A percentile compares a stretch with the other conserved stretches of the same genome.
These are phyloP conservation scores for Tricladium varicosporioides DNA, from an alignment of 2,329 filamentous ascomycete species.

Conservation along the genomic window DNA sequence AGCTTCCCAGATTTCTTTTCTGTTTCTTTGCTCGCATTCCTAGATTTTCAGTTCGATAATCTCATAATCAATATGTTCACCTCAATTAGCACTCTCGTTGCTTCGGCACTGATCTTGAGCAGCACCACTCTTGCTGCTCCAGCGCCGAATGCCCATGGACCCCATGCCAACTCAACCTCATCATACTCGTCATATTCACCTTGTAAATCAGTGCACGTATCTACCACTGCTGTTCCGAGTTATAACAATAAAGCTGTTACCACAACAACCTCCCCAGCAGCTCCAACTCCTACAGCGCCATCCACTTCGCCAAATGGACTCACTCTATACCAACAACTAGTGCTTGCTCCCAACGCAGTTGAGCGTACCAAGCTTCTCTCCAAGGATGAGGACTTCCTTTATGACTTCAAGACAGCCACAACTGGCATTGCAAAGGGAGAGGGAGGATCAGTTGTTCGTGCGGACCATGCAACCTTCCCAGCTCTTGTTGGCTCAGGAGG, in stretches of 20 bases:
- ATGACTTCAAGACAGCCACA: conserved; percentile 42
- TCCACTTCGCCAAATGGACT: not conserved
- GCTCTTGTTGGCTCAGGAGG: conserved; percentile 50
- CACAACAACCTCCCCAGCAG: not conserved
- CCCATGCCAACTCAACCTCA: not conserved
- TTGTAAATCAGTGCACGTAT: too few relatives aligned
- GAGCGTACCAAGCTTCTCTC: conserved; percentile 43
- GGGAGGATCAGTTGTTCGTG: conserved; percentile 48
- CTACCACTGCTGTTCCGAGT: not conserved
- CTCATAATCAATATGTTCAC: not conserved
- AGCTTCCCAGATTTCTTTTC: not conserved
- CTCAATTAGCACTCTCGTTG: not conserved
- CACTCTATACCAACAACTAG: conserved; percentile 17
- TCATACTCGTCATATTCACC: not conserved
- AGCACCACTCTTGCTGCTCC: not conserved
- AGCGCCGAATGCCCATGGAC: not conserved
- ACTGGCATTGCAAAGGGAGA: conserved; percentile 34
- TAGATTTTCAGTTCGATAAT: not conserved
- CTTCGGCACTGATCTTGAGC: not conserved
- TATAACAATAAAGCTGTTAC: not conserved
- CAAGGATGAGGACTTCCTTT: conserved; percentile 46
- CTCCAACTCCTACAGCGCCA: not conserved
- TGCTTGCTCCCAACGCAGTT: conserved; percentile 36
- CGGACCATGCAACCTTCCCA: conserved; percentile 55
- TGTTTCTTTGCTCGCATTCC: not conserved